Evolutionary conservation across 257 asterid species (phyloP).

Genomic region (Solanum rostratum): DNA sequence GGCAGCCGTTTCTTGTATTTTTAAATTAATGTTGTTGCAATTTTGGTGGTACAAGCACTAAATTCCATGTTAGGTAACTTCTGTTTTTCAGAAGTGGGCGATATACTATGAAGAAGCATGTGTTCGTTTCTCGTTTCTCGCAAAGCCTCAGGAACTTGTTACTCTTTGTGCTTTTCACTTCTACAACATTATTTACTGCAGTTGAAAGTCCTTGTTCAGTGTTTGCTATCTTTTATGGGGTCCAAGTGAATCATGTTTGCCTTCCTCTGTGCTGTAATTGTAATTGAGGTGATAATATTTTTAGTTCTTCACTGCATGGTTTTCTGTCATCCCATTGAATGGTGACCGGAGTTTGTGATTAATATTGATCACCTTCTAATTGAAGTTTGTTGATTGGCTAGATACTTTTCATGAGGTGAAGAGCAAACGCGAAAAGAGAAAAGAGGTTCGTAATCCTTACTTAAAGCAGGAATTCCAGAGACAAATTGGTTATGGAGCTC

Average conservation of each 20-base stretch:
- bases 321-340: neutral
- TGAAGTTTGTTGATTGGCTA: slow-evolving; percentile 19
- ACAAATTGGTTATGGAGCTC: slow-evolving; percentile 1
- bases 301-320: neutral
- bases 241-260: neutral
- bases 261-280: neutral
- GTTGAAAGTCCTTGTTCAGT: neutral
- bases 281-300: neutral
- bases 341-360: neutral
- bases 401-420: slow-evolving; percentile 82
- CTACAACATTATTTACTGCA: neutral
- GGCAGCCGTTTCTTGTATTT: neutral
- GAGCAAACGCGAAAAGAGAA: slow-evolving; percentile 92
- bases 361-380: slow-evolving; percentile 17
- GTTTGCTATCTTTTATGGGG: neutral
- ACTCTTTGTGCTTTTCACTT: neutral
- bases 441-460: slow-evolving; percentile 53
- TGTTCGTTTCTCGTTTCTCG: neutral
- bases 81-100: neutral
- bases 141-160: neutral
- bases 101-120: neutral
- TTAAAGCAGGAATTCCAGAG: neutral
- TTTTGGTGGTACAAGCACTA: neutral
- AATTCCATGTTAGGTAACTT: neutral
- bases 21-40: neutral